Evolutionary conservation across 495 filamentous ascomycete genomes (phyloP), one percentile per base, ranked within the genome.

Genomic region (Aspergillus cavernicola): DNA sequence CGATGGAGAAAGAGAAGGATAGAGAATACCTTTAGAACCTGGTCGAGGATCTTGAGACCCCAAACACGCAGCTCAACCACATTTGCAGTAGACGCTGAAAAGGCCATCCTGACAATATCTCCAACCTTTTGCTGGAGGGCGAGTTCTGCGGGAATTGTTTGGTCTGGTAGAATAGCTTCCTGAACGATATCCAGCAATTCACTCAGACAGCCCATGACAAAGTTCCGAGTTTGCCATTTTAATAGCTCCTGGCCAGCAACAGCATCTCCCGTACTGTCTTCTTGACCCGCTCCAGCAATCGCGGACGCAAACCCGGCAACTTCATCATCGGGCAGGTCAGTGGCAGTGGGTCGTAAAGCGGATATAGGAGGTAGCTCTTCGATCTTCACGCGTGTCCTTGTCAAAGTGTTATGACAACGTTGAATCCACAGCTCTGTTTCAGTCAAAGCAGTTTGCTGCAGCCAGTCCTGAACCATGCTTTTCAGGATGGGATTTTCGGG

Each of bases 71-170:
- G 78, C 62, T 95, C 85, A 15, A 97, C 82, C 0, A 99, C 91
- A 50, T 86, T 87, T 4, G 93, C 90, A 6, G 93, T 99, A 4
- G 95, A 97, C 2, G 93, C 92, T 11, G 93, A 96, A 66, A 99
- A 99, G 0, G 93, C 93, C 81, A 97, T 95, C 49, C 91, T 82
- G 32, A 97, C 87, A n/a, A 99, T 86, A 62, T 97, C 93, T 15
- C 88, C 92, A 40, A 97, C 82, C 59, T 85, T 87, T 39, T 81
- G 80, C 65, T 97, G 90, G 37, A 99, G 77, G 3, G 85, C 86
- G 28, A 80, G 59, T 57, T 90, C 84, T 2, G 89, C 85, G 7
- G 80, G 71, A 18, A 89, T 87, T 19, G 88, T 82, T 23, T 83
- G 79, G 31, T 88, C 85, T 35, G 80, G 81, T 26, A 82, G 62